Percentiles rank a stretch among this genome's conserved stretches.
Conservation (phyloP, 495 filamentous ascomycete genomes). For the Entonaema liquescens region DNA sequence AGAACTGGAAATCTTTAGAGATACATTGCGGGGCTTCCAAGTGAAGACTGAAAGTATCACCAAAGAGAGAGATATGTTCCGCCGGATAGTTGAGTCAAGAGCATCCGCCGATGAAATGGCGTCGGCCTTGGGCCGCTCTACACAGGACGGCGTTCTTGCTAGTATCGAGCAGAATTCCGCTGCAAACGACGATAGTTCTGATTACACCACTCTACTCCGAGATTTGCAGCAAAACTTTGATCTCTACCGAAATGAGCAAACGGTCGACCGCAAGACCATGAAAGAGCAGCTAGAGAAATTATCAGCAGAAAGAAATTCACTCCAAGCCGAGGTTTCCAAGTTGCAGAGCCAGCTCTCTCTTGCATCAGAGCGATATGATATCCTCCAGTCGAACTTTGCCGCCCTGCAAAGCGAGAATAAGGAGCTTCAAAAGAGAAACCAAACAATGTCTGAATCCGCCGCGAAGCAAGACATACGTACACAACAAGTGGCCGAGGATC, state of each 20-base stretch:
- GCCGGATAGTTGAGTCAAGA: conserved; percentile 84
- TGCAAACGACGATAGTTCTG: conserved; percentile 58
- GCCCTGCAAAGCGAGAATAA: conserved; percentile 83
- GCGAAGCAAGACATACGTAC: conserved; percentile 89
- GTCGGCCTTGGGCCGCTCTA: conserved; percentile 72
- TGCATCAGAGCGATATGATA: conserved; percentile 81
- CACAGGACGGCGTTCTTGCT: conserved; percentile 59
- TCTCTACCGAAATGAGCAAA: conserved; percentile 83
- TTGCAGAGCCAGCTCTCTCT: conserved; percentile 83
- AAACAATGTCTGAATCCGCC: conserved; percentile 77
- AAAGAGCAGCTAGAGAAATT: conserved; percentile 87
- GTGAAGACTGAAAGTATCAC: conserved; percentile 89
- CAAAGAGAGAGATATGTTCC: conserved; percentile 96
- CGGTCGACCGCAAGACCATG: conserved; percentile 77
- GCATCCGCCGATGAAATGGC: conserved; percentile 66
- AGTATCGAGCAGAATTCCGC: conserved; percentile 59
- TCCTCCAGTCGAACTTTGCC: conserved; percentile 87
- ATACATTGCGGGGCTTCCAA: conserved; percentile 79
- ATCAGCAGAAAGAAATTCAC: conserved; percentile 78
- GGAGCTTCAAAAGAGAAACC: conserved; percentile 82
- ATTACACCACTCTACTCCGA: conserved; percentile 74
- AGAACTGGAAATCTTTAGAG: conserved; percentile 66
- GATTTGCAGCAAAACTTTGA: conserved; percentile 93
- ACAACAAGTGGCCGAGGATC: conserved; percentile 91
- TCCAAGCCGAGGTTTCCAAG: conserved; percentile 80